Base-by-base conservation (phyloP, 129 eudicot genomes). In the Heracleum sosnowskyi region DNA sequence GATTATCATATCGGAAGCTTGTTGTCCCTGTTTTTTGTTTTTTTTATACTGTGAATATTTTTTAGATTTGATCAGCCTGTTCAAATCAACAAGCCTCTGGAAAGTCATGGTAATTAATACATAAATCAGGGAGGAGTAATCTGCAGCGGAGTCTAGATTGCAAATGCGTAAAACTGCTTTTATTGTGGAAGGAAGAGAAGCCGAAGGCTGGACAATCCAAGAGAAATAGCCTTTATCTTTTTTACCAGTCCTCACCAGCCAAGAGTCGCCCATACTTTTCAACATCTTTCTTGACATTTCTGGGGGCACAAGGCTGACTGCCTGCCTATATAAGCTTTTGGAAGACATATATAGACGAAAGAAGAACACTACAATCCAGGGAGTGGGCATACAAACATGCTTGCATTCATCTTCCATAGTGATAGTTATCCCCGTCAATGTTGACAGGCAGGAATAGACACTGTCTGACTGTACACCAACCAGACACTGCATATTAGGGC, bases 41-140 rank as follows among this genome's bases (percentile, higher is more conserved):
- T 47, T 17, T 46, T 46, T 46, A 46, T 81, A 85, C 72, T 87
- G 75, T 78, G 83, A 45, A 82, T 85, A 95, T 20, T 88, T 89
- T 37, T 86, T 77, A 72, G 91, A 86, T 29, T 84, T 87, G 28
- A 95, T 81, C 84, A 85, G 84, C 87, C 90, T 76, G 72, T 87
- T 90, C 76, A 95, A 78, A 82, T 95, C 99, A 83, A 73, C 86
- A 82, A 95, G 90, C 83, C 97, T 87, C 85, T 95, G 97, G 74
- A 92, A 77, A 60, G 92, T 79, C 93, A 92, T 92, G 26, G 82
- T 76, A 83, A 76, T 86, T 62, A 90, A 70, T 75, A 90, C 89
- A 79, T 88, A 95, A 42, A 86, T 83, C 81, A 95, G 35, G 51
- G 96, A 81, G 37, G 94, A 75, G 78, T 84, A 75, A 85, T 79